These are phyloP conservation scores for Myriosclerotinia curreyana DNA, from an alignment of 2,329 filamentous ascomycete genomes.

Conservation along the genomic window DNA sequence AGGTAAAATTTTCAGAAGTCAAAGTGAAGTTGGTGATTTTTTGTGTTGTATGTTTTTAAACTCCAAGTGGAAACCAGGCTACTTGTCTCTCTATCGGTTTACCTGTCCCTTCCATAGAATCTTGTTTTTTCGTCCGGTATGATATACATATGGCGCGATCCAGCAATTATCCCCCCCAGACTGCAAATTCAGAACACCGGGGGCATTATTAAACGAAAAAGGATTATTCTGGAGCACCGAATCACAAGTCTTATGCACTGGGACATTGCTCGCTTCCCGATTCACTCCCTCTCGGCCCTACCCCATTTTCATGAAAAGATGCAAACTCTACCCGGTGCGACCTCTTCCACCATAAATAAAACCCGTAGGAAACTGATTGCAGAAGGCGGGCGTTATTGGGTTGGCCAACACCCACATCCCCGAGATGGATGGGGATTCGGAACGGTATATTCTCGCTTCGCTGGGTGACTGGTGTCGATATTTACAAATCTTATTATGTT, in stretches of 20 bases:
- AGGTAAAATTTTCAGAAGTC: neutral
- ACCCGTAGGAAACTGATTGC: neutral
- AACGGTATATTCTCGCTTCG: neutral
- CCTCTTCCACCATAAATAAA: neutral
- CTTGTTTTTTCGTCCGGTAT: neutral
- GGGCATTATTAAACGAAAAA: neutral
- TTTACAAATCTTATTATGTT: too few relatives aligned
- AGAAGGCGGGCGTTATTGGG: neutral
- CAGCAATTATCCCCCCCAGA: too few relatives aligned
- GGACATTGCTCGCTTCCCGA: too few relatives aligned
- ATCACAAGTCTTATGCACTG: too few relatives aligned
- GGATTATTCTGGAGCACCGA: neutral
- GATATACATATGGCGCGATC: neutral
- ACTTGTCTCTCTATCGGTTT: neutral
- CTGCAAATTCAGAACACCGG: neutral
- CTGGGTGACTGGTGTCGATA: too few relatives aligned
- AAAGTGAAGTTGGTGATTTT: neutral
- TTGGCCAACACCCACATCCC: neutral
- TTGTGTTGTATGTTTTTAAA: neutral
- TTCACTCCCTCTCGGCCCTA: neutral
- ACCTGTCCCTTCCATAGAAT: neutral
- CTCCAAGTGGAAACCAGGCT: slow-evolving; percentile 1
- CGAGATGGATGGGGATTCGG: neutral
- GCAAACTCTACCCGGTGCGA: neutral
- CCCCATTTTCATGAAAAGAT: neutral